Evolutionary conservation across 495 filamentous ascomycete genomes (phyloP), one percentile per base, ranked within the genome.

Genomic region (Annulohypoxylon stygium): DNA sequence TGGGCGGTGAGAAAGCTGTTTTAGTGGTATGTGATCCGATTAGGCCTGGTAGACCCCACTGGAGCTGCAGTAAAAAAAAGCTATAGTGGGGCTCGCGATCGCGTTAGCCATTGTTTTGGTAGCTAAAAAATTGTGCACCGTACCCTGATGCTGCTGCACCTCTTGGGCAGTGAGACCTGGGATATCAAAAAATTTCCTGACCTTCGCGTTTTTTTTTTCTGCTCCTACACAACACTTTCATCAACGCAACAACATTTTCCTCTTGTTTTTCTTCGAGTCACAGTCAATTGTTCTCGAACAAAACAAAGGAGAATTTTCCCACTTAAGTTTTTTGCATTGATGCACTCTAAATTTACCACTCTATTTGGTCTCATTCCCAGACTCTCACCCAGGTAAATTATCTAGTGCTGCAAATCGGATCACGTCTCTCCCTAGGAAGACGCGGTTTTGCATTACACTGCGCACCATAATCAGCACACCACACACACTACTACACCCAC

Each of bases 41-140:
- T 63, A 41, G 57, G 36, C 37, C 34, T 30, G 18, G 34, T 30
- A 26, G 23, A 48, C 47, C 47, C 57, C 30, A 61, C 57, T n/a
- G 10, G 2, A 54, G 57, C 34, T 61, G n/a, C 48, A 41, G 36
- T 12, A 14, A 61, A 61, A 62, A 62, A 69, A 50, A 69, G 71
- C 71, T 74, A 69, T 63, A 61, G 71, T 74, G 71, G 71, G 57
- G 48, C 71, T 16, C 30, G 53, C 48, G 71, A 67, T 62, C 69
- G 57, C 47, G 11, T 34, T 58, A 41, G 25, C 26, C 51, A 43
- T 65, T 63, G 47, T 59, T 70, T 65, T 60, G 53, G 43, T 48
- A 47, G 30, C 43, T 47, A 47, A 45, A 45, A 50, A 12, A 4
- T 51, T 43, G 50, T 57, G 55, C 62, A 11, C 16, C 36, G 25